Percentiles rank a stretch among this genome's conserved stretches.
Evolutionary conservation across 768 basidiomycete genomes (phyloP).

Genomic region (Suillus variegatus): DNA sequence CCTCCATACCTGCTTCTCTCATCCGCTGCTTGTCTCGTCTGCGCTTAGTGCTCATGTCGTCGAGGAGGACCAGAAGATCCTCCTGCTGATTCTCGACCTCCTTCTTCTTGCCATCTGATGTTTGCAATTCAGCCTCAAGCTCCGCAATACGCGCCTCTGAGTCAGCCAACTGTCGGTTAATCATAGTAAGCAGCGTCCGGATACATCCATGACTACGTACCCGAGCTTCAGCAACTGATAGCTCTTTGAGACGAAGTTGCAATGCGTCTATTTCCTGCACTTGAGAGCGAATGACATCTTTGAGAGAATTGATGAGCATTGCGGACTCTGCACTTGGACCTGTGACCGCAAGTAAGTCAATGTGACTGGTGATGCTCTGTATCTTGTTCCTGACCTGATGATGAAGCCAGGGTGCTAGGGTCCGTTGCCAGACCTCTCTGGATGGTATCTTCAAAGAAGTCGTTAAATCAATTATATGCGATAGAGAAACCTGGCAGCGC

Average conservation of each 20-base stretch:
- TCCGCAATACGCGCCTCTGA: slow-evolving; percentile 48
- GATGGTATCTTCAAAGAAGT: slow-evolving; percentile 56
- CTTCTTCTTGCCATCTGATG: slow-evolving; percentile 63
- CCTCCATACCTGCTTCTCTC: slow-evolving; percentile 74
- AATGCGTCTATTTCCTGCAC: slow-evolving; percentile 76
- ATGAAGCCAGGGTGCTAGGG: slow-evolving; percentile 62
- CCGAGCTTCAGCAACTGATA: slow-evolving; percentile 37
- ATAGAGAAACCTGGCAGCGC: slow-evolving; percentile 6
- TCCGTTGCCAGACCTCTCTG: slow-evolving; percentile 73
- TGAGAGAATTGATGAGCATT: slow-evolving; percentile 80
- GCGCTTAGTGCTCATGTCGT: slow-evolving; percentile 88
- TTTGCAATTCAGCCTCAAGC: slow-evolving; percentile 49
- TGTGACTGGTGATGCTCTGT: neutral
- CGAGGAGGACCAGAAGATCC: slow-evolving; percentile 89
- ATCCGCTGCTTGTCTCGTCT: slow-evolving; percentile 81
- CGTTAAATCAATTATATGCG: neutral
- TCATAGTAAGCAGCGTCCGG: neutral
- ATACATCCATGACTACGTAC: slow-evolving; percentile 22
- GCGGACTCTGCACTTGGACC: slow-evolving; percentile 75
- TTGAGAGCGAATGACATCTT: slow-evolving; percentile 81
- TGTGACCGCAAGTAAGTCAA: slow-evolving; percentile 23
- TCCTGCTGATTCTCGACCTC: slow-evolving; percentile 97
- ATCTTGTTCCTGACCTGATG: slow-evolving; percentile 48
- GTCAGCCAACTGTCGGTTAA: slow-evolving; percentile 38
- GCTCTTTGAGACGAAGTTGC: slow-evolving; percentile 56